Conservation (phyloP, 78 protist genomes). For the Cyanophora paradoxa region DNA sequence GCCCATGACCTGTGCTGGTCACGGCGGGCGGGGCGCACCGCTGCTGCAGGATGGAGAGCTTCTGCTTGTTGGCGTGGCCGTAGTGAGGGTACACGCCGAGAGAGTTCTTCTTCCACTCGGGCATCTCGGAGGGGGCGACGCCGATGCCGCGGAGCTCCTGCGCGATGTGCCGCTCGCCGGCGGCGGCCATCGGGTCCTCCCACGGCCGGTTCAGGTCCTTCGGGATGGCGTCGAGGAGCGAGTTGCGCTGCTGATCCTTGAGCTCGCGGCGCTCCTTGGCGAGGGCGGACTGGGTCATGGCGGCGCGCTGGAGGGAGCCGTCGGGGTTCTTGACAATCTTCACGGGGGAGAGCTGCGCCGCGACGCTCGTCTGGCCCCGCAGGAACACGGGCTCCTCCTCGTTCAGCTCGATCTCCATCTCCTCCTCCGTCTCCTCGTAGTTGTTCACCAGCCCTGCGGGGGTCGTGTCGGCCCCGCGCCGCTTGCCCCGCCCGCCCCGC, state of each 20-base stretch:
- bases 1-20: too few relatives aligned
- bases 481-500: too few relatives aligned
- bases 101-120: conserved; percentile 63
- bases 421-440: conserved; percentile 60
- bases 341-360: conserved; percentile 81
- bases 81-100: background rate
- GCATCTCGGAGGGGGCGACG: conserved; percentile 35
- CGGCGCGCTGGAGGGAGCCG: conserved; percentile 90
- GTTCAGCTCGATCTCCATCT: conserved; percentile 82
- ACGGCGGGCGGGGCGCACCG: too few relatives aligned
- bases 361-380: conserved; percentile 41
- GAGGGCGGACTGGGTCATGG: conserved; percentile 64
- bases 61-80: background rate
- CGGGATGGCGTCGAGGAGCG: conserved; percentile 58
- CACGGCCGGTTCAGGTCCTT: conserved; percentile 65
- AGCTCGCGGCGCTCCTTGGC: conserved; percentile 86
- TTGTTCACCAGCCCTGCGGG: background rate
- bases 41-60: conserved; percentile 46
- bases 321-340: conserved; percentile 89
- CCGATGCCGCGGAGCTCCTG: conserved; percentile 47
- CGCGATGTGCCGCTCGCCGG: conserved; percentile 69
- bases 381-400: conserved; percentile 89
- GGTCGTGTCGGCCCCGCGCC: too few relatives aligned
- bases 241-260: conserved; percentile 57
- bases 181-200: conserved; percentile 68